Conservation (phyloP, 352 stramenopile genomes). For the Pythium coloratum region DNA sequence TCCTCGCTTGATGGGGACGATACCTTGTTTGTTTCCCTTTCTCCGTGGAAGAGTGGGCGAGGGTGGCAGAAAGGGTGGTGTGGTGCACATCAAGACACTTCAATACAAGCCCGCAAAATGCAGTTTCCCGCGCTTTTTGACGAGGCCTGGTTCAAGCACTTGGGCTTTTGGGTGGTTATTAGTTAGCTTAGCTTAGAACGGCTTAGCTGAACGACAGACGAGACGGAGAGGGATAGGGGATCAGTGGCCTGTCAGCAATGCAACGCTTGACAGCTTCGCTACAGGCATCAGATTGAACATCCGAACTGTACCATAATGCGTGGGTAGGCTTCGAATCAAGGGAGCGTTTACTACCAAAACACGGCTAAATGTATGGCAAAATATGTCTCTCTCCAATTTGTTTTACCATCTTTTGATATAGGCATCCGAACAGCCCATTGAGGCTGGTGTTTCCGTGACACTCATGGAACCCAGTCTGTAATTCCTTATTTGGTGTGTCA, state of each 20-base stretch:
- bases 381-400: too few species aligned
- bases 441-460: not conserved
- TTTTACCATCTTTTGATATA: too few species aligned
- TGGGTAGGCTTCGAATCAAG: too few species aligned
- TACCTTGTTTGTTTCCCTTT: not conserved
- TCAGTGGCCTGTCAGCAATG: not conserved
- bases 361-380: not conserved
- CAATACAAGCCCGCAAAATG: not conserved
- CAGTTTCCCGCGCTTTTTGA: slow-evolving; percentile 17
- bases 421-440: too few species aligned
- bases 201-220: not conserved
- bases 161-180: slow-evolving; percentile 18
- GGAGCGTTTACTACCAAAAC: not conserved
- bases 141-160: not conserved
- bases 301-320: too few species aligned
- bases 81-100: slow-evolving; percentile 19
- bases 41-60: not conserved
- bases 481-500: not conserved
- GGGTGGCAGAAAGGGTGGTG: not conserved
- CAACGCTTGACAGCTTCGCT: slow-evolving; percentile 16
- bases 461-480: not conserved
- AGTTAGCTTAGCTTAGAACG: slow-evolving; percentile 12
- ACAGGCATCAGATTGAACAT: not conserved
- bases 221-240: not conserved
- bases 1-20: not conserved